Evolutionary conservation across 176 grass and related monocot genomes (phyloP).

Genomic region (Rhynchospora pubera): DNA sequence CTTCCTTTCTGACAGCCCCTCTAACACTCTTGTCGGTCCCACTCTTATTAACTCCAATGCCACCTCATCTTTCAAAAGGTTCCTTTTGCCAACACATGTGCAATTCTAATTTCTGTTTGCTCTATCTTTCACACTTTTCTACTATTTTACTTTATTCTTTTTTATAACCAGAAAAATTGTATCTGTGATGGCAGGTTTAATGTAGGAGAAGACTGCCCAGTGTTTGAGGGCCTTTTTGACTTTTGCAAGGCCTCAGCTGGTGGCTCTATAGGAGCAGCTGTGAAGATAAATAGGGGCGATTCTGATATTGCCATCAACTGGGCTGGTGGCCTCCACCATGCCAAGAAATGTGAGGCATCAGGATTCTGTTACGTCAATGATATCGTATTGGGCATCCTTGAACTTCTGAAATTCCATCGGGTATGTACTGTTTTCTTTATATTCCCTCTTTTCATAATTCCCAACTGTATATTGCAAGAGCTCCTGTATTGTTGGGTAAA

Average conservation of each 20-base stretch:
- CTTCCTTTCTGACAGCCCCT: constrained; percentile 54
- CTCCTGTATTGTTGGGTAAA: background rate
- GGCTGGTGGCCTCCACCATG: constrained; percentile 86
- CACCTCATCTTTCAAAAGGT: constrained; percentile 44
- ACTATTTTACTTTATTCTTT: background rate
- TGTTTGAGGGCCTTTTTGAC: constrained; percentile 78
- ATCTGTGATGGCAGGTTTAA: constrained; percentile 28
- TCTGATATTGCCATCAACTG: constrained; percentile 85
- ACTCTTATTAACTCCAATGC: constrained; percentile 14
- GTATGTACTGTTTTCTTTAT: constrained; percentile 17
- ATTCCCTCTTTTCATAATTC: background rate
- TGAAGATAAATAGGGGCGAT: constrained; percentile 73
- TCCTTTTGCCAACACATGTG: background rate
- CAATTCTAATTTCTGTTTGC: background rate
- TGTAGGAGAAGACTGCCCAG: constrained; percentile 86
- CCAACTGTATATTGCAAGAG: background rate
- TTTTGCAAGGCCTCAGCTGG: constrained; percentile 79
- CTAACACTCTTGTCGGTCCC: constrained; percentile 14
- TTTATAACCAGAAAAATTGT: background rate
- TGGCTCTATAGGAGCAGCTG: constrained; percentile 73
- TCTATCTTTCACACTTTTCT: background rate
- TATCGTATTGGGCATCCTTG: constrained; percentile 82
- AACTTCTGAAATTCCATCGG: constrained; percentile 82
- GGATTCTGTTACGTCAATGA: constrained; percentile 92
- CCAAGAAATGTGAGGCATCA: constrained; percentile 80